These are phyloP conservation scores for Neopestalotiopsis clavispora DNA, from an alignment of 2,329 filamentous ascomycete genomes.

Conservation along the genomic window DNA sequence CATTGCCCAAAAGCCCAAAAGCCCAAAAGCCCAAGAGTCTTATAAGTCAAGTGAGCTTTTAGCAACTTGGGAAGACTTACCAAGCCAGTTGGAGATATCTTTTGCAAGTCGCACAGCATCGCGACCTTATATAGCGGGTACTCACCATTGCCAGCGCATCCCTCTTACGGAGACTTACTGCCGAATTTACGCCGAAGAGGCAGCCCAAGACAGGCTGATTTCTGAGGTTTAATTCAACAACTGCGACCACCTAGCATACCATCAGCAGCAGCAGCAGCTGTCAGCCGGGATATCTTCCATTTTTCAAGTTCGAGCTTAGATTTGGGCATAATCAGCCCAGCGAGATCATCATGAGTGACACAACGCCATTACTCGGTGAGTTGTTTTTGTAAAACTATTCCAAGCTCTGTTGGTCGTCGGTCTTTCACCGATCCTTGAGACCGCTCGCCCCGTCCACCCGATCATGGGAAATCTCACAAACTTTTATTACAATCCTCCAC, in stretches of 20 bases:
- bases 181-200: not conserved
- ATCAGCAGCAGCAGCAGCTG: not conserved
- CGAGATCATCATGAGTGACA: not conserved
- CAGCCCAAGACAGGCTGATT: not conserved
- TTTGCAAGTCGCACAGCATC: not conserved
- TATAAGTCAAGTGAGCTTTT: no score
- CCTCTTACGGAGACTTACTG: not conserved
- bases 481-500: not conserved
- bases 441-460: not conserved
- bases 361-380: constrained; percentile 1
- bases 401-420: not conserved
- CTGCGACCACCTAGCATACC: not conserved
- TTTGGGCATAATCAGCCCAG: not conserved
- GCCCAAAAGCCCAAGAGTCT: no score
- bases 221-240: not conserved
- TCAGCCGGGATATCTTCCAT: not conserved
- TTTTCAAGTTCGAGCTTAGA: not conserved
- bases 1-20: no score
- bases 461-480: not conserved
- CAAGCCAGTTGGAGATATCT: no score
- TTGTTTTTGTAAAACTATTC: not conserved
- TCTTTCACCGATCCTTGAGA: not conserved
- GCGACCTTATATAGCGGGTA: not conserved
- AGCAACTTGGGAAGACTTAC: no score
- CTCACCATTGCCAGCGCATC: not conserved